Base-by-base conservation (phyloP, 2,329 filamentous ascomycete species). In the Rosellinia necatrix region DNA sequence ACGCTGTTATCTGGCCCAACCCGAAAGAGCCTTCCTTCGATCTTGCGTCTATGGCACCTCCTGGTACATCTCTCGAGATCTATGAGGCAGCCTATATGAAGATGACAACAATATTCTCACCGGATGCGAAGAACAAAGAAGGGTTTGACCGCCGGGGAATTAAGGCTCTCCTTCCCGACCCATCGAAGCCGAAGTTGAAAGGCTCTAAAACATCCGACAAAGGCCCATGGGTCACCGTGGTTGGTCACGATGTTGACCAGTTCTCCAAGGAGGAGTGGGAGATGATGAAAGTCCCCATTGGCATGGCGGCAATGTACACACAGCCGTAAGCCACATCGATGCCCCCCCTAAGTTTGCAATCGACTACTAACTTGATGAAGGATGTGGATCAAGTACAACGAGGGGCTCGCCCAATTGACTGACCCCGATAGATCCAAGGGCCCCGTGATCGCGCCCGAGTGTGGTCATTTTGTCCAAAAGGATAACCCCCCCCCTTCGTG, bases 351-450 rank as follows among this genome's bases (percentile, higher is more conserved):
- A n/a, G n/a, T n/a, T n/a, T n/a, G 8, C 47, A 6, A 6, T 21
- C 19, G 47, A 1, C 42, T 13, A 8, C 21, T 7, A 41, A 29
- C 2, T 10, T 19, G 2, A 13, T 6, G 4, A 54, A 72, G 68
- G 6, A 67, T 68, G 53, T 73, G 70, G 70, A 56, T 64, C 5
- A 59, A 66, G 58, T 72, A 72, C 46, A 72, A 73, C 38, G 40
- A 66, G 32, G 66, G 62, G 15, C 58, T 72, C 15, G 64, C 61
- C 22, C 44, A 56, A 32, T 61, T 72, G 43, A 72, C 68, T 7
- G 64, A 68, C 34, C 40, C 59, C 13, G 64, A 64, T 7, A 65
- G 60, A 21, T 58, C 61, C 22, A 64, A 64, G 30, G 64, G 60
- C 2, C 66, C 69, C 4, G 34, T 68, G 2, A 70, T 72, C 42